phyloP scores from a whole-genome alignment of 2,329 filamentous ascomycete genomes.

The Pseudogymnoascus sp. region DNA sequence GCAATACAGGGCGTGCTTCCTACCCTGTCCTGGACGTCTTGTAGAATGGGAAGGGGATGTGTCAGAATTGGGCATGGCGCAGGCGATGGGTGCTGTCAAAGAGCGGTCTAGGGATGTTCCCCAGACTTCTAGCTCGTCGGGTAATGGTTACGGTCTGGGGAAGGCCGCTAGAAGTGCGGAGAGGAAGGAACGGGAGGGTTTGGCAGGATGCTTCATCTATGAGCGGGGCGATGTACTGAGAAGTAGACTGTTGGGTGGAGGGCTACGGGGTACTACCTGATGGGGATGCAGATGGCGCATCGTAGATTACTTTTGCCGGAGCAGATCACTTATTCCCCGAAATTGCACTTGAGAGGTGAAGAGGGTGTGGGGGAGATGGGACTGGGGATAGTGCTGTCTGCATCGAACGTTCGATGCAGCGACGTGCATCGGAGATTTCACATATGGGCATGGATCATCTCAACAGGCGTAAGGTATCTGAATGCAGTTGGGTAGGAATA shows the following conservation, averaged over 20 bases:
- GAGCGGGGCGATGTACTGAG: slow-evolving; percentile 1
- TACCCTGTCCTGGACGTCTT: slow-evolving; percentile 1
- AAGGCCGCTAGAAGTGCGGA: background rate
- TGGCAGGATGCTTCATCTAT: background rate
- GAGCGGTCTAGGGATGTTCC: background rate
- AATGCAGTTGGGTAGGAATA: background rate
- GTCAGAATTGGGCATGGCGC: background rate
- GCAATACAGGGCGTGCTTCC: background rate
- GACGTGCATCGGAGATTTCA: slow-evolving; percentile 2
- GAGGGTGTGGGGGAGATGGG: background rate
- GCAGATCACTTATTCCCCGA: slow-evolving; percentile 3
- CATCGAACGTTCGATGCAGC: slow-evolving; percentile 5
- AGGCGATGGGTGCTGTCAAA: background rate
- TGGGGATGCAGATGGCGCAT: background rate
- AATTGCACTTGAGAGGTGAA: background rate
- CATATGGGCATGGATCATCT: background rate
- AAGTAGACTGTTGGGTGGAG: background rate
- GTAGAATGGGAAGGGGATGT: background rate
- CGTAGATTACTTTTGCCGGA: slow-evolving; percentile 1
- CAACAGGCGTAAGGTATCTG: background rate
- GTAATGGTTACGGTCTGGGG: background rate
- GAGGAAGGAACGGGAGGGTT: background rate
- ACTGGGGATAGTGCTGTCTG: background rate
- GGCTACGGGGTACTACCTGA: background rate
- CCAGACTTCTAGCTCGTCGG: background rate